phyloP scores from a whole-genome alignment of 208 protist species.

The Acanthamoeba polyphaga region DNA sequence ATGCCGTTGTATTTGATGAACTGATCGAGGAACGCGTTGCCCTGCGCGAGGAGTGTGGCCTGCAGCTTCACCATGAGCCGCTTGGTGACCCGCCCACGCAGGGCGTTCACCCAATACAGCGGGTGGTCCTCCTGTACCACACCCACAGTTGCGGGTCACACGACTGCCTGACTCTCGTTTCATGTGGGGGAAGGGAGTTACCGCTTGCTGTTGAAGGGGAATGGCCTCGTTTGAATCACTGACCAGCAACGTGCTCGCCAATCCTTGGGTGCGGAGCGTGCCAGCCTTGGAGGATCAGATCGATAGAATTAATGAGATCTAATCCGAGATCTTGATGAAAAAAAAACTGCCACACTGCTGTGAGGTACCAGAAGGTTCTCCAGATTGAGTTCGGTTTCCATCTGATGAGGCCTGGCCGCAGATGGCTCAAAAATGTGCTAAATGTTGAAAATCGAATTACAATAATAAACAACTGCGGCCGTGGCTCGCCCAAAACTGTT shows the following conservation, averaged over 20 bases:
- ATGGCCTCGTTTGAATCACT: not conserved
- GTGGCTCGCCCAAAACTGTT: too few species aligned
- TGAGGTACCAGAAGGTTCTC: not conserved
- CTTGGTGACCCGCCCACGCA: conserved; percentile 46
- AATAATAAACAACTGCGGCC: not conserved
- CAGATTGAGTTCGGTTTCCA: not conserved
- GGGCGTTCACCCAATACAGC: conserved; percentile 38
- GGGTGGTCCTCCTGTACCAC: not conserved
- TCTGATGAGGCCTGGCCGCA: not conserved
- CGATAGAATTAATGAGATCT: not conserved
- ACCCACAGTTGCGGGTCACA: too few species aligned
- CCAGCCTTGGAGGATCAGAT: not conserved
- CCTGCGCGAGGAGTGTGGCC: not conserved
- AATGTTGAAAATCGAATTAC: not conserved
- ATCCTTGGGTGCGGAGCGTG: not conserved
- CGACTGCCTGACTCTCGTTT: too few species aligned
- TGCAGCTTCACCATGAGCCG: conserved; percentile 18
- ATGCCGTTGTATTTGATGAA: conserved; percentile 46
- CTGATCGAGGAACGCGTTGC: conserved; percentile 1
- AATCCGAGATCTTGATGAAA: too few species aligned
- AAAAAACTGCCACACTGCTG: too few species aligned
- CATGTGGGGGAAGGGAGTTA: not conserved
- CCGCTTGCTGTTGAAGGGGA: not conserved
- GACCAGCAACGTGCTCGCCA: not conserved
- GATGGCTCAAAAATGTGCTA: not conserved